Percentiles rank a stretch among this genome's conserved stretches.
Evolutionary conservation across 2,329 filamentous ascomycete genomes (phyloP).

Genomic region (Mollisia scopiformis): DNA sequence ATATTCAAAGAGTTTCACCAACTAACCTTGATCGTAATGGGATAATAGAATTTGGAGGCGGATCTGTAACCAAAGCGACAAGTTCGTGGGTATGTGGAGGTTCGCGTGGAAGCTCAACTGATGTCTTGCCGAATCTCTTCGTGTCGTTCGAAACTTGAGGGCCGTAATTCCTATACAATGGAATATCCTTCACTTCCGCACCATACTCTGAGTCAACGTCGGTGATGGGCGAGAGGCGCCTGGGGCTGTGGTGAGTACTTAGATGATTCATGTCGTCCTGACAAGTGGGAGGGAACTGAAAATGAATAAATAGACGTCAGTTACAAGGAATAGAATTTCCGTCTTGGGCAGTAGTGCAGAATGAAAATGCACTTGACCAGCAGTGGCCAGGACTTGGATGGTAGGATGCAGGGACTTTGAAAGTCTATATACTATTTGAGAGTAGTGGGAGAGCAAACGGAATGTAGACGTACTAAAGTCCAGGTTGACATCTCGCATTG

Average conservation of each 20-base stretch:
- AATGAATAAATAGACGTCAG: constrained; percentile 8
- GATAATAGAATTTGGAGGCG: not conserved
- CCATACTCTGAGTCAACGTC: constrained; percentile 21
- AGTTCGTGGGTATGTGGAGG: constrained; percentile 12
- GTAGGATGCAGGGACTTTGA: not conserved
- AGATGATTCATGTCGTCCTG: constrained; percentile 18
- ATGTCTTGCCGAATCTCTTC: constrained; percentile 1
- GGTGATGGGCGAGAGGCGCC: constrained; percentile 23
- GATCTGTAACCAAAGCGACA: constrained; percentile 6
- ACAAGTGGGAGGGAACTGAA: constrained; percentile 22
- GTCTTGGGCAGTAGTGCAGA: constrained; percentile 1
- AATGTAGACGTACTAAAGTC: constrained; percentile 19
- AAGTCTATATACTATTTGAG: not conserved
- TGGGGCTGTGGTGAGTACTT: constrained; percentile 2
- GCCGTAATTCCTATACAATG: constrained; percentile 20
- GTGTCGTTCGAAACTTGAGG: constrained; percentile 4
- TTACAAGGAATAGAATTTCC: not conserved
- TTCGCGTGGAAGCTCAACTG: not conserved
- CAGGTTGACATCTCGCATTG: constrained; percentile 16
- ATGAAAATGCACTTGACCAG: not conserved
- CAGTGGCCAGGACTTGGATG: not conserved
- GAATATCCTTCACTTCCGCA: constrained; percentile 31
- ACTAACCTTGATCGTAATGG: not conserved
- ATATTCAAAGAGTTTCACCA: not conserved
- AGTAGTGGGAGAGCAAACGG: not conserved